These are phyloP conservation scores for Phragmites australis DNA, from an alignment of 176 grass and related monocot genomes.

Conservation along the genomic window DNA sequence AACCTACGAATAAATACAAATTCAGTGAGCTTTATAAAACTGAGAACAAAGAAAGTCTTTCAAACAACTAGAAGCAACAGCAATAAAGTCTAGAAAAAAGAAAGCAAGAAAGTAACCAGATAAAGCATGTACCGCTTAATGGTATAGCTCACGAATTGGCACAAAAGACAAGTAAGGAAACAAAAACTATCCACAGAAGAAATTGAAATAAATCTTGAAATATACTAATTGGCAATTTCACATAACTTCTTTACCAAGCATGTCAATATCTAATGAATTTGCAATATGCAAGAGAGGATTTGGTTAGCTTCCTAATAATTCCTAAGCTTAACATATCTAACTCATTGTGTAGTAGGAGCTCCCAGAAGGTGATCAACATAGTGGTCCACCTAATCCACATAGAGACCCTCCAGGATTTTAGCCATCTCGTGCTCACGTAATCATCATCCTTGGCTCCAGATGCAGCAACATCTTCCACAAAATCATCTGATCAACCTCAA, in stretches of 20 bases:
- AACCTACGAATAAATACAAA: constrained; percentile 55
- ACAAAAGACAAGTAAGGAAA: not conserved
- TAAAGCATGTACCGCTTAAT: not conserved
- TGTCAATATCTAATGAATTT: not conserved
- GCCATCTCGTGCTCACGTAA: not conserved
- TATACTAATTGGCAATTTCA: not conserved
- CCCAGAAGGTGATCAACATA: not conserved
- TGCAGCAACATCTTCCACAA: not conserved
- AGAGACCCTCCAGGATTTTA: too few species aligned
- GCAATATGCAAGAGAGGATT: not conserved
- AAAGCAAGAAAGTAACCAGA: not conserved
- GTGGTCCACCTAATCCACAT: too few species aligned
- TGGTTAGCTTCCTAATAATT: not conserved
- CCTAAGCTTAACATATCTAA: not conserved
- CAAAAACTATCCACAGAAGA: not conserved
- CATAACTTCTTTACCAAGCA: not conserved
- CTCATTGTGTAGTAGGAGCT: not conserved
- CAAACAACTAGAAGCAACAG: constrained; percentile 3
- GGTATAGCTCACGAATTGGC: not conserved
- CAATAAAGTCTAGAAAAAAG: not conserved
- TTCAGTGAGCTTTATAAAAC: constrained; percentile 5
- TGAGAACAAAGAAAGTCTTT: not conserved
- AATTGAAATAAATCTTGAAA: not conserved
- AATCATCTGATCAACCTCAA: not conserved
- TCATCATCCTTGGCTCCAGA: not conserved